Base-by-base conservation (phyloP, 495 filamentous ascomycete genomes). In the Neurospora sp. region DNA sequence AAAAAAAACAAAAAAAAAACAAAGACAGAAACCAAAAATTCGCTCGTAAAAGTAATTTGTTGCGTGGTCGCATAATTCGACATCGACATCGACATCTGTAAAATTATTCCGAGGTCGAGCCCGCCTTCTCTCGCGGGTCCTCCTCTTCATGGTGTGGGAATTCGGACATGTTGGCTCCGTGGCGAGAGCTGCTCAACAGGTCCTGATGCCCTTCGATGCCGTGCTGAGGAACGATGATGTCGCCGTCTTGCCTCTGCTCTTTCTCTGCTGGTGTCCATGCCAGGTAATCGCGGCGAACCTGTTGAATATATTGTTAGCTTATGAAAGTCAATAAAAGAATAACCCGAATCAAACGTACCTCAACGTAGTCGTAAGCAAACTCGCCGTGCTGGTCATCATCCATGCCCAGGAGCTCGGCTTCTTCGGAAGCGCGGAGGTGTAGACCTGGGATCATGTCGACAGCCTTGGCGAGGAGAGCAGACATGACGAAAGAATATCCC, bases 361-460 rank as follows among this genome's bases (percentile, higher is more conserved):
- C 96, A 76, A 99, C 96, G 81, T 99, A 99, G 83, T 99, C 96
- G 85, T 99, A 99, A 8, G 96, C 96, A 79, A 99, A 99, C 82
- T 99, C 96, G 79, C 96, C 96, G 41, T 98, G 91, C 80, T 99
- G 96, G 84, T 99, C 96, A 80, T 98, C 96, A 77, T 99, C 96
- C 94, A 98, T 97, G 72, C 96, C 96, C 70, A 98, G 89, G 22
- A 99, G 88, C 82, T 99, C 96, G n/a, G 96, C 96, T 83, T 99
- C 93, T 77, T 97, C 93, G 40, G 90, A 93, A 12, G 96, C 96
- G 65, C 96, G 92, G 72, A 99, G 91, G 75, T 97, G 88, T 16
- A 99, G 88, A 39, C 96, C 96, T 7, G 96, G 96, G 70, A 96
- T 90, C 75, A 89, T 82, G 84, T 99, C 93, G 85, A 99, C 93